A percentile compares a stretch with the other conserved stretches of the same genome.
phyloP scores from a whole-genome alignment of 306 rosid species.

The Astragalus membranaceus region DNA sequence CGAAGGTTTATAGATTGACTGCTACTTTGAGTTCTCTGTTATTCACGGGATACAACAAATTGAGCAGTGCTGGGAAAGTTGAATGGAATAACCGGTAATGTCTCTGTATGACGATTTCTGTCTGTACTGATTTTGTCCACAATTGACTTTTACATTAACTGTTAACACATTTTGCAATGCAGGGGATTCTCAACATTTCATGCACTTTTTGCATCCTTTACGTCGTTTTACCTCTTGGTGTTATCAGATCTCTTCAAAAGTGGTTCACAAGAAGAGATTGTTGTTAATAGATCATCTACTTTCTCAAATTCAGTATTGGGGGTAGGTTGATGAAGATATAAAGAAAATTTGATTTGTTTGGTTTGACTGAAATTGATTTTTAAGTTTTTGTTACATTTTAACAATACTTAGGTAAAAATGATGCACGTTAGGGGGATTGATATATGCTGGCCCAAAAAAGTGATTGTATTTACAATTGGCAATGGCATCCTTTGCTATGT shows the following conservation, averaged over 20 bases:
- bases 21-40: constrained; percentile 44
- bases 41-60: constrained; percentile 43
- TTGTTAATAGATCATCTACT: constrained; percentile 58
- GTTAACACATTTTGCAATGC: constrained; percentile 14
- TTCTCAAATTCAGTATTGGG: constrained; percentile 69
- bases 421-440: neutral
- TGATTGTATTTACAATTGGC: neutral
- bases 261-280: constrained; percentile 35
- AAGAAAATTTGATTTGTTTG: constrained; percentile 10
- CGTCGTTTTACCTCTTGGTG: constrained; percentile 56
- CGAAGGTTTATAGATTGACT: constrained; percentile 71
- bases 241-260: constrained; percentile 55
- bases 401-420: neutral
- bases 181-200: constrained; percentile 95
- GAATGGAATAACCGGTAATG: constrained; percentile 92
- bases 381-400: neutral
- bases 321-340: constrained; percentile 44
- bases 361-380: neutral
- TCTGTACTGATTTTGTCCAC: constrained; percentile 4
- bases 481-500: neutral
- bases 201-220: constrained; percentile 63
- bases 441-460: neutral
- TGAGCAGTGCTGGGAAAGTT: constrained; percentile 44
- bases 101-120: constrained; percentile 15
- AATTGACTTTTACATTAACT: constrained; percentile 13